Evolutionary conservation across 2,329 filamentous ascomycete species (phyloP), one percentile per base, ranked within the genome.

Genomic region (Microcyclospora pomicola): DNA sequence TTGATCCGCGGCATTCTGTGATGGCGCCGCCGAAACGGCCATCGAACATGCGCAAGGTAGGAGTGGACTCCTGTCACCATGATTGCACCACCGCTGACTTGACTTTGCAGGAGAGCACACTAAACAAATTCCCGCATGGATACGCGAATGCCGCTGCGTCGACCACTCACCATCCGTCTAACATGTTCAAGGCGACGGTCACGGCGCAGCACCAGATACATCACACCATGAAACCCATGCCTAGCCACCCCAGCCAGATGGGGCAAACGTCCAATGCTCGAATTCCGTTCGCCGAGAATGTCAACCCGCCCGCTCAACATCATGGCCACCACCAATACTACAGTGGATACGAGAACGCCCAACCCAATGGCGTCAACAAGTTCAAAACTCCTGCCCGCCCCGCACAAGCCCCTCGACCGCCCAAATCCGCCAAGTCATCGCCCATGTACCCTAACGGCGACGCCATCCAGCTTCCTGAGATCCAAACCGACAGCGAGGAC

Each of bases 401-500:
- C 3, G 42, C 41, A 13, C 51, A 51, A 35, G 59, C 60, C 33
- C 30, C 12, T n/a, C 12, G 30, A 31, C 30, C 30, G 6, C 55
- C 63, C 41, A 78, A 78, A 52, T 74, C 76, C 1, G 66, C 67
- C 41, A 82, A 81, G 51, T 80, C 82, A 24, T 93, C 86, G 1
- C 86, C 86, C 1, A 76, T 83, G 37, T 93, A 92, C 62, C 82
- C 80, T 43, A 88, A 85, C 49, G 85, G 87, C 43, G 91, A 98
- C 42, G 75, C 73, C 36, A 95, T 98, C 52, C 81, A 91, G 48
- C 74, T 98, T 2, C 88, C 91, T 0, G 91, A 98, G 49, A 96
- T 98, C 49, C 77, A 86, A 46, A 96, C 91, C 1, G 92, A 98
- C 56, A 86, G 85, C 24, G 87, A 94, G 52, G 84, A 93, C 42